These are phyloP conservation scores for Monilinia vaccinii-corymbosi DNA, from an alignment of 2,329 filamentous ascomycete genomes.

Conservation along the genomic window DNA sequence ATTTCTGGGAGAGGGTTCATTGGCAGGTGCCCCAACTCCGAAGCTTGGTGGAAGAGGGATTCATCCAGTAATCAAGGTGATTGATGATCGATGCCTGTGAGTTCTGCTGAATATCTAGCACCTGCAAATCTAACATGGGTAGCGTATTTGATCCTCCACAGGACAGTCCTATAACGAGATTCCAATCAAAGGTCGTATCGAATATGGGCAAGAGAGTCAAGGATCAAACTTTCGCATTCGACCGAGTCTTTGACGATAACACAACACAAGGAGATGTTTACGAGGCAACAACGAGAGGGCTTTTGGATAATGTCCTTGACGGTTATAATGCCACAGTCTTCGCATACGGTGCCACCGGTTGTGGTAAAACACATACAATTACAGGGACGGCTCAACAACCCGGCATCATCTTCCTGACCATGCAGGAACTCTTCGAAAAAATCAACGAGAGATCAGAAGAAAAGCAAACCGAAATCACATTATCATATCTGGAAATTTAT, in stretches of 20 bases:
- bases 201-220: conserved; percentile 82
- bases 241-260: conserved; percentile 94
- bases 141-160: conserved; percentile 97
- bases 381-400: conserved; percentile 85
- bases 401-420: conserved; percentile 96
- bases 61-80: conserved; percentile 85
- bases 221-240: conserved; percentile 95
- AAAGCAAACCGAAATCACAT: conserved; percentile 79
- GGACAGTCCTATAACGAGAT: conserved; percentile 83
- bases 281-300: conserved; percentile 76
- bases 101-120: not conserved
- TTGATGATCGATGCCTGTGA: conserved; percentile 91
- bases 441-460: conserved; percentile 79
- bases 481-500: conserved; percentile 97
- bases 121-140: conserved; percentile 8
- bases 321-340: conserved; percentile 99
- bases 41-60: conserved; percentile 82
- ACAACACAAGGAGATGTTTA: conserved; percentile 89
- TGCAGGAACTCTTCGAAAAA: conserved; percentile 97
- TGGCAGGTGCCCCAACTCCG: conserved; percentile 77
- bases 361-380: conserved; percentile 98
- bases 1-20: conserved; percentile 93
- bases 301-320: conserved; percentile 93
- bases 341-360: conserved; percentile 94
- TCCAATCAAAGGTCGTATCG: conserved; percentile 71